Conservation (phyloP, 164 flowering plant species). For the Magnolia kwangsiensis region DNA sequence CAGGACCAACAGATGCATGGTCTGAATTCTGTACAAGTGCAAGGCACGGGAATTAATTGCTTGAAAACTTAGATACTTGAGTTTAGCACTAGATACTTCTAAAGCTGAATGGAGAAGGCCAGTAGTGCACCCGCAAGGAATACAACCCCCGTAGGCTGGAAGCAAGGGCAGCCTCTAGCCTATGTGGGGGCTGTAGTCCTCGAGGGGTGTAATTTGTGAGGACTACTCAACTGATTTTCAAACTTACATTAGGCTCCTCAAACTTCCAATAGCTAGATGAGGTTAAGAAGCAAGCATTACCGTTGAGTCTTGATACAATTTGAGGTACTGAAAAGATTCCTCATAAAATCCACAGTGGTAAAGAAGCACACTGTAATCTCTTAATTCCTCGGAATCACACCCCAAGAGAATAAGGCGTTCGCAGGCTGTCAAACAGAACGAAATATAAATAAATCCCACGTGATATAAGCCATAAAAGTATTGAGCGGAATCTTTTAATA, state of each 20-base stretch:
- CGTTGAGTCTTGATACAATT: conserved; percentile 46
- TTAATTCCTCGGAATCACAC: conserved; percentile 48
- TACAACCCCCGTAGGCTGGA: neutral
- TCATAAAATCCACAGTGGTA: conserved; percentile 73
- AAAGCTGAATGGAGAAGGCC: neutral
- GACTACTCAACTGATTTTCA: neutral
- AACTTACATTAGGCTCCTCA: neutral
- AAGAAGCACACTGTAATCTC: conserved; percentile 81
- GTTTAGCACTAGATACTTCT: neutral
- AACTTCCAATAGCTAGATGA: neutral
- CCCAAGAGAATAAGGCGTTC: conserved; percentile 70
- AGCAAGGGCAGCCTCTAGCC: neutral
- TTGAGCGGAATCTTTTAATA: neutral
- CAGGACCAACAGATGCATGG: neutral
- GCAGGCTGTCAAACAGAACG: conserved; percentile 51
- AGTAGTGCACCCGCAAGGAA: neutral
- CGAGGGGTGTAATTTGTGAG: neutral
- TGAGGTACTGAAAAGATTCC: conserved; percentile 55
- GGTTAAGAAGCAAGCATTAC: conserved; percentile 23
- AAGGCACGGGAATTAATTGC: neutral
- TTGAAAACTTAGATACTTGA: neutral
- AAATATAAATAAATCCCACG: neutral
- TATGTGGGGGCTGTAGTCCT: neutral
- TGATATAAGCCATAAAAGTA: neutral
- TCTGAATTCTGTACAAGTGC: neutral